Conservation (phyloP, 1,284 basidiomycete genomes). For the Dichomitus squalens region DNA sequence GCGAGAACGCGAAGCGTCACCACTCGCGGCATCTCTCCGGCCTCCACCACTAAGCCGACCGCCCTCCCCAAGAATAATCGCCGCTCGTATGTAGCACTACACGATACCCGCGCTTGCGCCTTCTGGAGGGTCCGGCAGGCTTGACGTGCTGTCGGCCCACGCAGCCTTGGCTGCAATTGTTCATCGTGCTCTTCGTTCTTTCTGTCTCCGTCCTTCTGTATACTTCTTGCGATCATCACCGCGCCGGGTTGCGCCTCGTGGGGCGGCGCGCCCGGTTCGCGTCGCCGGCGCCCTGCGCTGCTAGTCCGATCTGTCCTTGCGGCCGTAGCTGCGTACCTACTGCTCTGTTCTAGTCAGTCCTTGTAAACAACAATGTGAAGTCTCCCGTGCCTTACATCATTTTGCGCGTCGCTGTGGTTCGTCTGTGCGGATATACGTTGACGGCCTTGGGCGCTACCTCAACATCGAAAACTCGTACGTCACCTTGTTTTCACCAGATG, state of each 20-base stretch:
- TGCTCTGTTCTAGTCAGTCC: neutral
- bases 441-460: no score
- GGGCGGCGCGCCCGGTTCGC: neutral
- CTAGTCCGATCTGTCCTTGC: neutral
- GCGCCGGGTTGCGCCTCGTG: slow-evolving; percentile 1
- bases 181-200: neutral
- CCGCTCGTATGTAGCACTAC: neutral
- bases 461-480: no score
- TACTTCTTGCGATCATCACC: neutral
- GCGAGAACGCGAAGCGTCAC: slow-evolving; percentile 12
- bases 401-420: neutral
- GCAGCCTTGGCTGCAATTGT: neutral
- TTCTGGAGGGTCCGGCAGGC: slow-evolving; percentile 13
- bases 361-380: slow-evolving; percentile 1
- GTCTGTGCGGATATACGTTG: no score
- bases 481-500: no score
- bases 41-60: slow-evolving; percentile 13
- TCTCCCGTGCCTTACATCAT: neutral
- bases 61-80: neutral
- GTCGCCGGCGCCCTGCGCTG: neutral
- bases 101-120: slow-evolving; percentile 18
- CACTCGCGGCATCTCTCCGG: slow-evolving; percentile 20
- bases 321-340: neutral
- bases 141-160: slow-evolving; percentile 16
- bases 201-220: neutral